Conservation (phyloP, 2,329 filamentous ascomycete genomes). For the Fusarium sterilihyphosum region DNA sequence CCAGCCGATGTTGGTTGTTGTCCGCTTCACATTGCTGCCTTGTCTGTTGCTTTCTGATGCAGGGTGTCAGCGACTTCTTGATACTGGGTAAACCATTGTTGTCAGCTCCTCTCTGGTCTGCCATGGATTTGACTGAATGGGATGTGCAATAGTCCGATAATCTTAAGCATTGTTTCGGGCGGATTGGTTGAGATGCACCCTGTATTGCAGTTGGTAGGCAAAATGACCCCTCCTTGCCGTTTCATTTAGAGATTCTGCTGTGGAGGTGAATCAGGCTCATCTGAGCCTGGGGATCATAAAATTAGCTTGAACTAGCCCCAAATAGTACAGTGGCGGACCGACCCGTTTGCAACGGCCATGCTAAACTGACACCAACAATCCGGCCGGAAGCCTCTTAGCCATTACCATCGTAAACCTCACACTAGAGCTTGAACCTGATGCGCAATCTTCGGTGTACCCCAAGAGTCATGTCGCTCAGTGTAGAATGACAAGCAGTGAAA, state of each 20-base stretch:
- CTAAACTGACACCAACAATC: not conserved
- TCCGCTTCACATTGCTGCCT: not conserved
- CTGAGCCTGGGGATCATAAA: not conserved
- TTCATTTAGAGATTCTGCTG: not conserved
- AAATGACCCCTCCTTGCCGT: not conserved
- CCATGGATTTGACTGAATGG: not conserved
- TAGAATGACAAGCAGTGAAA: fast-evolving
- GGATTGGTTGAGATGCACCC: not conserved
- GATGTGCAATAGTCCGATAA: not conserved
- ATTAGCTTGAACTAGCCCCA: not conserved
- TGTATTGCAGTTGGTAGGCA: fast-evolving
- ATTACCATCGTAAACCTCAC: not conserved
- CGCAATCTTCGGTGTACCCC: fast-evolving
- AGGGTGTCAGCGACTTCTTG: fast-evolving
- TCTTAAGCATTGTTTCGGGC: not conserved
- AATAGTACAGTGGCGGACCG: not conserved
- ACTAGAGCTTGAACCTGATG: not conserved
- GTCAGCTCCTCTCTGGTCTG: not conserved
- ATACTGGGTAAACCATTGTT: not conserved
- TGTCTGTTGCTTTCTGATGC: not conserved
- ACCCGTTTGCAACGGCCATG: not conserved
- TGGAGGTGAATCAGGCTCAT: not conserved
- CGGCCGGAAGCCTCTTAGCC: not conserved
- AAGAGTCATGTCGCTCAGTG: not conserved
- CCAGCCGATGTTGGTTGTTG: not conserved